These are phyloP conservation scores for Phragmites australis DNA, from an alignment of 176 grass and related monocot species.

Conservation along the genomic window DNA sequence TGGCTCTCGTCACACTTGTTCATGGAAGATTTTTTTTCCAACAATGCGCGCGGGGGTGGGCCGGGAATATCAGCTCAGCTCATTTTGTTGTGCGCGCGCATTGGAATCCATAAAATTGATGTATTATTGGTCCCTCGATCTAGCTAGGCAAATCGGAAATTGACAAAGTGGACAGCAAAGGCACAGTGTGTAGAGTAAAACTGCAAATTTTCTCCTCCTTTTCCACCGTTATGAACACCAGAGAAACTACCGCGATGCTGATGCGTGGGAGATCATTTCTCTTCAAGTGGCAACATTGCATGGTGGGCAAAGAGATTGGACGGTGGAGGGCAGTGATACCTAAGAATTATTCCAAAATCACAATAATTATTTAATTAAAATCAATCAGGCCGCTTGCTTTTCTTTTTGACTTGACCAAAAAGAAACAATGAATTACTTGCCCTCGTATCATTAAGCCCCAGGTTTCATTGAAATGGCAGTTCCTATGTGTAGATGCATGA, in stretches of 20 bases:
- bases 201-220: not conserved
- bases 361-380: too few species aligned
- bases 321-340: not conserved
- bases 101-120: slow-evolving; percentile 38
- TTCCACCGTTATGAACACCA: not conserved
- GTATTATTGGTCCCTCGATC: slow-evolving; percentile 49
- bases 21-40: not conserved
- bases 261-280: not conserved
- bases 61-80: not conserved
- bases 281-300: not conserved
- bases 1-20: too few species aligned
- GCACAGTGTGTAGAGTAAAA: not conserved
- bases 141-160: slow-evolving; percentile 39
- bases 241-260: slow-evolving; percentile 21
- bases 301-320: not conserved
- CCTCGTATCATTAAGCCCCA: not conserved
- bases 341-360: not conserved
- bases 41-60: not conserved
- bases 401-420: not conserved
- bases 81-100: slow-evolving; percentile 18
- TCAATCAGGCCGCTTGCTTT: not conserved
- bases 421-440: not conserved
- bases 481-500: too few species aligned
- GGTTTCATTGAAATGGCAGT: too few species aligned
- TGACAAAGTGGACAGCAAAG: slow-evolving; percentile 9